phyloP scores from a whole-genome alignment of 202 grass and related monocot species.

The Zoysia matrella region DNA sequence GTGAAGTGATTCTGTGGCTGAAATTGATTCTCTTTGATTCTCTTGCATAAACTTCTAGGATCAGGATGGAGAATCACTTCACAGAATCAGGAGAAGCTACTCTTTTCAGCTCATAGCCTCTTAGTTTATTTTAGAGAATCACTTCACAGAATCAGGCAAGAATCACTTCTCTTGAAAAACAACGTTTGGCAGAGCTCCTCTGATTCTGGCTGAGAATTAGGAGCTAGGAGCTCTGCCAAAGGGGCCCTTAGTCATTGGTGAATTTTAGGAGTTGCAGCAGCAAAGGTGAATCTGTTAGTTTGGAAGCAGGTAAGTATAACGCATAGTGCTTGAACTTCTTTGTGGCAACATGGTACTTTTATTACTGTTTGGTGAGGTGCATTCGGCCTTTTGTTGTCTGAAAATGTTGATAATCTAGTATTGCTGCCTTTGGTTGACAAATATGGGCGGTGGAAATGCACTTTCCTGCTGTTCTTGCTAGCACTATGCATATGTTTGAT shows the following conservation, averaged over 20 bases:
- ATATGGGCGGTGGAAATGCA: not conserved
- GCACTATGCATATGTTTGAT: slow-evolving; percentile 5
- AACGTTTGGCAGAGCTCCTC: too few relatives aligned
- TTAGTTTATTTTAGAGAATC: too few relatives aligned
- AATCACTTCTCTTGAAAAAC: too few relatives aligned
- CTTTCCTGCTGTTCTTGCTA: not conserved
- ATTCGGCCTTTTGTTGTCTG: slow-evolving; percentile 14
- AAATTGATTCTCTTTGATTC: too few relatives aligned
- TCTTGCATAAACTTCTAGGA: too few relatives aligned
- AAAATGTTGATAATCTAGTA: not conserved
- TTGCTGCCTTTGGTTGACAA: not conserved
- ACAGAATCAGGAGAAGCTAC: too few relatives aligned
- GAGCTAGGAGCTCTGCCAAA: too few relatives aligned
- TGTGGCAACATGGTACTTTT: not conserved
- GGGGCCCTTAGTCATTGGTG: not conserved
- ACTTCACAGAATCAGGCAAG: too few relatives aligned
- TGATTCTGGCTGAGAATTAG: too few relatives aligned
- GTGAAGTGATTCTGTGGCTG: too few relatives aligned
- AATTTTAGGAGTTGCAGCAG: not conserved
- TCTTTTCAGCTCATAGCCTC: too few relatives aligned
- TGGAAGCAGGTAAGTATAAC: not conserved
- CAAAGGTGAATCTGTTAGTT: not conserved
- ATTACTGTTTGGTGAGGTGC: not conserved
- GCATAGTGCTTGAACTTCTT: not conserved
- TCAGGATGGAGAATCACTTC: too few relatives aligned